Evolutionary conservation across 2,329 filamentous ascomycete species (phyloP), one percentile per base, ranked within the genome.

Genomic region (Fusarium austroafricanum): DNA sequence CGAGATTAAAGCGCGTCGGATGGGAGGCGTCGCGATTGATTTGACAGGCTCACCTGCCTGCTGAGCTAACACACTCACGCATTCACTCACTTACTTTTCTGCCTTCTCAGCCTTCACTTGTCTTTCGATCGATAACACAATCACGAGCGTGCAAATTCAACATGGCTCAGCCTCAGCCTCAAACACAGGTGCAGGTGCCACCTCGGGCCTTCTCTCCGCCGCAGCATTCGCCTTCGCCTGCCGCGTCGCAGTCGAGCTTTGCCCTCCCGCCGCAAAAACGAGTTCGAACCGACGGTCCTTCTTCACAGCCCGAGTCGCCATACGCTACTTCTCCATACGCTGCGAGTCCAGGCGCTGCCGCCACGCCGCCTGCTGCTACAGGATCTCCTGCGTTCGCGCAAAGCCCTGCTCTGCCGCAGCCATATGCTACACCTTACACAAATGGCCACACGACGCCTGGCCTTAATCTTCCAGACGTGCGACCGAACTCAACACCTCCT

Each of bases 241-340:
- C 83, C 49, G 81, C 85, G 21, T 82, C 84, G 31, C 85, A 86
- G 67, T 80, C 84, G 17, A 80, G 79, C 52, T 90, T 79, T 72
- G 75, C 78, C 61, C 86, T 90, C 47, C 91, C 91, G 47, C 89
- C 92, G 17, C 87, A 86, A 61, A 95, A 96, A 81, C 87, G 92
- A 73, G 71, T 76, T 28, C 74, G 77, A 63, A 76, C 90, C 86
- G 76, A 90, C 51, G 89, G 89, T 58, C 86, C 89, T 33, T 80
- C 84, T n/a, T 89, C 91, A 28, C 89, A 90, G 70, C 89, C 90
- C 59, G 84, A 82, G 50, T 91, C 89, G 33, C 87, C 88, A 1
- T 89, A 89, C 74, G 82, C 83, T 67, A 78, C 81, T 71, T 83
- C 87, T 65, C 79, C 84, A 71, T 86, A 83, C 70, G 78, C 79